Base-by-base conservation (phyloP, 805 yeast species). In the Saccharomycopsis sp. region DNA sequence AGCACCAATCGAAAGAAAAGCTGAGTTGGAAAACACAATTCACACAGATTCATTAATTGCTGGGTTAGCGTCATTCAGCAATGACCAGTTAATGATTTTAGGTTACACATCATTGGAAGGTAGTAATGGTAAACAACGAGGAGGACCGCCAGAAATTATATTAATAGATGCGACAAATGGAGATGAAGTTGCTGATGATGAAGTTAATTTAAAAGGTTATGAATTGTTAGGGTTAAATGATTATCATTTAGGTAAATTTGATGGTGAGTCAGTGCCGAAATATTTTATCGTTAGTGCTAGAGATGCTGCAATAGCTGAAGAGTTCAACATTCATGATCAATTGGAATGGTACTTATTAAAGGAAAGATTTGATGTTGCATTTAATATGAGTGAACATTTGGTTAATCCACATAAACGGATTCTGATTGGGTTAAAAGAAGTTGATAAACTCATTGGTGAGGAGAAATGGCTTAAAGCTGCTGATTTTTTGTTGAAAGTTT, bases 231-330 rank as follows among this genome's bases (percentile, higher is more conserved):
- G 94, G 0, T 66, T 84, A 14, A 89, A 90, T 58, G 97, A 93
- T 58, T 85, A 84, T 57, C 80, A 76, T 52, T 60, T 89, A 38
- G 76, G 80, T 1, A 74, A 73, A 40, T 69, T 70, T 56, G 62
- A 72, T 27, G 77, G 72, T 2, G 52, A 49, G 2, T 56, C 53
- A 0, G 53, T 61, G 4, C 60, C 67, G 5, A 67, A 69, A 44
- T 86, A 82, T 65, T 84, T 72, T 54, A 67, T 93, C 16, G 68
- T 90, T 4, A 78, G 90, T 56, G 86, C 96, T 0, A 74, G 76
- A 38, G 97, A 88, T 62, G 90, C 81, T 1, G 82, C 90, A 1
- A 66, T 79, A 13, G 87, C 88, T 0, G 74, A 80, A 53, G 86
- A 81, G 50, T 68, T 84, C n/a, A 79, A 77, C 43, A 61, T 82